Conservation (phyloP, 228 moss, liverwort and hornwort genomes). For the Sphagnum magellanicum region DNA sequence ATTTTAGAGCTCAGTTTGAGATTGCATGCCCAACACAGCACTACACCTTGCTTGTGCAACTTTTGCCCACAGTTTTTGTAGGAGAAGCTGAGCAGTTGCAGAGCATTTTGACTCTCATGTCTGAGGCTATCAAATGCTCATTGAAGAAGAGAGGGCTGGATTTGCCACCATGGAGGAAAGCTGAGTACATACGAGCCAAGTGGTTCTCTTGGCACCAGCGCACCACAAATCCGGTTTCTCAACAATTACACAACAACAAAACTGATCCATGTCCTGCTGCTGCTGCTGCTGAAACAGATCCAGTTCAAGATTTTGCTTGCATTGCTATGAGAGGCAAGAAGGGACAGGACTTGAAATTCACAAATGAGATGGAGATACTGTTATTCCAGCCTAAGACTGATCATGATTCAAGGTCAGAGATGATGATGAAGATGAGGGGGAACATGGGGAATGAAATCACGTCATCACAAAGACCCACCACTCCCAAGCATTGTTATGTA, state of each 20-base stretch:
- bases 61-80: conserved; percentile 20
- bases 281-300: neutral
- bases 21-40: conserved; percentile 30
- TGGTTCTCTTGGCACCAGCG: conserved; percentile 37
- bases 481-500: too few species aligned
- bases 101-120: conserved; percentile 32
- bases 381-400: conserved; percentile 17
- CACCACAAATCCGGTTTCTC: conserved; percentile 23
- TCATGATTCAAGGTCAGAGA: conserved; percentile 19
- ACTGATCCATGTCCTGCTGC: too few species aligned
- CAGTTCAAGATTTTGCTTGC: conserved; percentile 20
- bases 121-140: conserved; percentile 28
- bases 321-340: conserved; percentile 42
- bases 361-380: conserved; percentile 45
- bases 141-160: conserved; percentile 37
- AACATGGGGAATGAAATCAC: neutral
- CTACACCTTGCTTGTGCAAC: conserved; percentile 18
- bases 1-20: conserved; percentile 40
- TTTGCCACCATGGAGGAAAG: conserved; percentile 48
- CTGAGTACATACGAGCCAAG: conserved; percentile 38
- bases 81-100: conserved; percentile 30
- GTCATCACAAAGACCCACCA: too few species aligned
- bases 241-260: neutral
- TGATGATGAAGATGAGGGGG: conserved; percentile 13
- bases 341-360: conserved; percentile 63